Percentiles rank a stretch among this genome's conserved stretches.
Conservation (phyloP, 2,329 filamentous ascomycete genomes). For the Curvularia sp. region DNA sequence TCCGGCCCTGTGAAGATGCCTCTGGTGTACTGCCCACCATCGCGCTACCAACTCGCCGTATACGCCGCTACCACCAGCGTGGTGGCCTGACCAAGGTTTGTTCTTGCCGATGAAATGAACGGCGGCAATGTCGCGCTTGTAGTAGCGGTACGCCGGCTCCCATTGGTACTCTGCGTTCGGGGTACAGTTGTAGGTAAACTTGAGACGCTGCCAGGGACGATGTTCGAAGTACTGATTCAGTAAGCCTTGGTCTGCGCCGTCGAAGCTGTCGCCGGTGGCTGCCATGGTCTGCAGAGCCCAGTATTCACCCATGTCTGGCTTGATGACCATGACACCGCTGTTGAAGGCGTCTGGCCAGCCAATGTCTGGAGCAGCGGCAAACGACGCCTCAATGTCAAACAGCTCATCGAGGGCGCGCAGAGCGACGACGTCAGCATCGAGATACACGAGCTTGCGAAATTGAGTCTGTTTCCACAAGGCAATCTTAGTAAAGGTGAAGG, state of each 20-base stretch:
- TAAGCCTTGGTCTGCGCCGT: slow-evolving; percentile 94
- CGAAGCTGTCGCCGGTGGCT: slow-evolving; percentile 87
- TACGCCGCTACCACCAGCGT: slow-evolving; percentile 62
- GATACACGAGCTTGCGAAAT: slow-evolving; percentile 90
- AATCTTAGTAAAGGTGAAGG: slow-evolving; percentile 96
- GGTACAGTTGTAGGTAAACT: slow-evolving; percentile 97
- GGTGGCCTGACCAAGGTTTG: slow-evolving; percentile 76
- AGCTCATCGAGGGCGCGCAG: slow-evolving; percentile 92
- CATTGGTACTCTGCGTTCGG: slow-evolving; percentile 98
- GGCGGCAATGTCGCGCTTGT: slow-evolving; percentile 85
- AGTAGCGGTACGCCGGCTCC: slow-evolving; percentile 91
- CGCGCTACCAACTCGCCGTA: slow-evolving; percentile 84
- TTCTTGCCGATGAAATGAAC: slow-evolving; percentile 92
- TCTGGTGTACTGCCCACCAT: slow-evolving; percentile 96
- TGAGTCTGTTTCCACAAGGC: slow-evolving; percentile 90
- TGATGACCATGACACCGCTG: slow-evolving; percentile 93
- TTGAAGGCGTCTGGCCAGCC: slow-evolving; percentile 99
- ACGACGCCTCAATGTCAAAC: slow-evolving; percentile 69
- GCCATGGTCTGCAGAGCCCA: slow-evolving; percentile 85
- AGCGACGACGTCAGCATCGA: slow-evolving; percentile 93
- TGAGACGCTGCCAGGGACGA: slow-evolving; percentile 78
- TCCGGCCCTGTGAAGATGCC: slow-evolving; percentile 66
- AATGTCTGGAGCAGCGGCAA: slow-evolving; percentile 86
- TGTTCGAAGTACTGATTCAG: slow-evolving; percentile 92
- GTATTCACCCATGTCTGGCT: slow-evolving; percentile 85